These are phyloP conservation scores for Trichaptum fuscoviolaceum DNA, from an alignment of 768 basidiomycete genomes.

Conservation along the genomic window DNA sequence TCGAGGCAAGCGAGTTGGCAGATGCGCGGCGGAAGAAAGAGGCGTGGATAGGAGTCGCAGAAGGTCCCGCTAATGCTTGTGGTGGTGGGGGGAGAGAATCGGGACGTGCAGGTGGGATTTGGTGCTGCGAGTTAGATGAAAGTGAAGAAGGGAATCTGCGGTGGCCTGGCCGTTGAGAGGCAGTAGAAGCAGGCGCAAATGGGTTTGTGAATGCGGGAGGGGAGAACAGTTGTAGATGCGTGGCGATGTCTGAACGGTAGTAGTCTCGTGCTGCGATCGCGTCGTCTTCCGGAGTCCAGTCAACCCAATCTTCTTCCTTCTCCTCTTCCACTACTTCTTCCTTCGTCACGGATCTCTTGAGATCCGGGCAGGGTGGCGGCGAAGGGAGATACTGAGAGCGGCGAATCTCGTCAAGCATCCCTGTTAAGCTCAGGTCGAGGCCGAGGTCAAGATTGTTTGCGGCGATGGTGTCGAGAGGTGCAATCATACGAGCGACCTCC, in stretches of 20 bases:
- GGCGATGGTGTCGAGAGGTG: background rate
- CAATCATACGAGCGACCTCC: background rate
- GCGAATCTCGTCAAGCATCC: background rate
- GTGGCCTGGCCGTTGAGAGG: background rate
- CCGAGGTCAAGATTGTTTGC: background rate
- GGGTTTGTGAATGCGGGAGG: slow-evolving; percentile 1
- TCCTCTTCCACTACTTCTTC: background rate
- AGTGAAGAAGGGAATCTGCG: background rate
- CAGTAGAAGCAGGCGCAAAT: background rate
- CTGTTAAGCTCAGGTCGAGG: slow-evolving; percentile 1
- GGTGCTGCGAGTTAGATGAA: background rate
- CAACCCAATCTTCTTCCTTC: slow-evolving; percentile 1
- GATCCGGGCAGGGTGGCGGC: background rate
- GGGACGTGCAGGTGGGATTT: background rate
- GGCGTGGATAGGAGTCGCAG: background rate
- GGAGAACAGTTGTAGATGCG: slow-evolving; percentile 3
- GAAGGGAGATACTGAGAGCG: background rate
- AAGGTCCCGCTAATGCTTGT: background rate
- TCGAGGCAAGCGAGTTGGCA: slow-evolving; percentile 1
- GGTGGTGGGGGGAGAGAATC: slow-evolving; percentile 2
- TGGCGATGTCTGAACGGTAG: slow-evolving; percentile 2
- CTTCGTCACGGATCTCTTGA: background rate
- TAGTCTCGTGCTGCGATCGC: slow-evolving; percentile 1
- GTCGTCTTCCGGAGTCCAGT: slow-evolving; percentile 2
- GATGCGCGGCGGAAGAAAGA: slow-evolving; percentile 1